These are phyloP conservation scores for Cytospora mali DNA, from an alignment of 2,329 filamentous ascomycete genomes.

Conservation along the genomic window DNA sequence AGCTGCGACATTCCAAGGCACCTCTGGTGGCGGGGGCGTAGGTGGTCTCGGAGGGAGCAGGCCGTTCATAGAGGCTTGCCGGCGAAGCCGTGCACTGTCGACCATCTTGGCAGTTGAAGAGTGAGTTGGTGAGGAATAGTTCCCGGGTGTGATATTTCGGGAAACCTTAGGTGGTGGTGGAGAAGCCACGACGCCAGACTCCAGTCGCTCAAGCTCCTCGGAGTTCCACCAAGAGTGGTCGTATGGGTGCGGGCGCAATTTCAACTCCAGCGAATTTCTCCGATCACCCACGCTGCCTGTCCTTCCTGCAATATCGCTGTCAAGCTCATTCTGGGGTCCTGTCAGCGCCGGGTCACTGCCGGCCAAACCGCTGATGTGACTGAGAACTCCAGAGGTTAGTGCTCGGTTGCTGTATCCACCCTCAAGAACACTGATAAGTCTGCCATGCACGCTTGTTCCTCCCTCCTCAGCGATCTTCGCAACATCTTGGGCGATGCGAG, in stretches of 20 bases:
- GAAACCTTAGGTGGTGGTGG: slow-evolving; percentile 55
- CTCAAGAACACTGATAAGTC: slow-evolving; percentile 91
- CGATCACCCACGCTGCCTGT: slow-evolving; percentile 45
- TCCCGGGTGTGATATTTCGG: slow-evolving; percentile 62
- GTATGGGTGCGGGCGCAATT: slow-evolving; percentile 51
- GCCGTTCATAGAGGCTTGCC: slow-evolving; percentile 60
- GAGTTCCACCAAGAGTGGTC: slow-evolving; percentile 73
- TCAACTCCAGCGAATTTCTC: slow-evolving; percentile 36
- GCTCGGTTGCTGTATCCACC: slow-evolving; percentile 95
- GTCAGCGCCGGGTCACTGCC: slow-evolving; percentile 50
- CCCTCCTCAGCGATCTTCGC: slow-evolving; percentile 81
- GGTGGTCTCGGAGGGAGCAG: slow-evolving; percentile 49
- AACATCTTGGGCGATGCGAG: slow-evolving; percentile 83
- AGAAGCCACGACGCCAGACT: slow-evolving; percentile 58
- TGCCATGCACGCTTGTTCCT: slow-evolving; percentile 74
- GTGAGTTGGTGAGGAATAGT: slow-evolving; percentile 85
- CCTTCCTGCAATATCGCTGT: slow-evolving; percentile 60
- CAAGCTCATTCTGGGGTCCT: slow-evolving; percentile 51
- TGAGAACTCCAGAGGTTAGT: slow-evolving; percentile 82
- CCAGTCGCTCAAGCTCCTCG: slow-evolving; percentile 68
- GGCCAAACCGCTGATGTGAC: slow-evolving; percentile 83
- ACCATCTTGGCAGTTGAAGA: slow-evolving; percentile 82
- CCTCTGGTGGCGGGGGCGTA: slow-evolving; percentile 75
- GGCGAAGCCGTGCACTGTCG: slow-evolving; percentile 65
- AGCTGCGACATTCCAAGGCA: slow-evolving; percentile 83